Conservation (phyloP, 257 asterid species). For the Solanum gandarillasii region DNA sequence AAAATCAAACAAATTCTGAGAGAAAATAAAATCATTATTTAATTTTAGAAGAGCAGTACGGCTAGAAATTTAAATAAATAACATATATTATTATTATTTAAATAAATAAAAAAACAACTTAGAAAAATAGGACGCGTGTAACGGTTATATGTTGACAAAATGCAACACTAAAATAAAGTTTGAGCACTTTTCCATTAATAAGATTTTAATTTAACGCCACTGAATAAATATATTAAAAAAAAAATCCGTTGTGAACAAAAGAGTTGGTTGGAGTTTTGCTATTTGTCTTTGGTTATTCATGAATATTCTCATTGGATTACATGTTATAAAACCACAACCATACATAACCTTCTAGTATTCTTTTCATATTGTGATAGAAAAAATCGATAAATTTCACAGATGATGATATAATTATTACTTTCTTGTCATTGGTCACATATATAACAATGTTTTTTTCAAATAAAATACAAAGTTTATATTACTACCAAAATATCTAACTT, state of each 20-base stretch:
- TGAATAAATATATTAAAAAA: not conserved
- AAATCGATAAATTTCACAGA: too few species aligned
- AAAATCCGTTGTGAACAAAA: not conserved
- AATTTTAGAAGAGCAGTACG: not conserved
- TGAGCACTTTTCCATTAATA: not conserved
- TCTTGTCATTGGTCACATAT: not conserved
- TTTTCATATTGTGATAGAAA: too few species aligned
- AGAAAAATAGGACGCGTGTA: not conserved
- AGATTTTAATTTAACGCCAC: not conserved
- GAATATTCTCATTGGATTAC: not conserved
- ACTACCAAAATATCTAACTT: too few species aligned
- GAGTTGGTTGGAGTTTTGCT: not conserved
- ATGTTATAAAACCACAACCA: not conserved
- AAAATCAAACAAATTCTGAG: not conserved
- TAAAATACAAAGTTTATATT: too few species aligned
- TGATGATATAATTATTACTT: not conserved
- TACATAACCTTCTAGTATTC: too few species aligned
- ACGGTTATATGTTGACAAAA: slow-evolving; percentile 3
- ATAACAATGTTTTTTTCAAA: not conserved
- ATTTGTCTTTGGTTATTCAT: not conserved
- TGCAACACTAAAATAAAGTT: not conserved
- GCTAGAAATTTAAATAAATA: not conserved
- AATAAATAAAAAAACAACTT: not conserved
- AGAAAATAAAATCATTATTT: not conserved
- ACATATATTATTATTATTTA: not conserved